Evolutionary conservation across 2,329 filamentous ascomycete genomes (phyloP), one percentile per base, ranked within the genome.

Genomic region (Grosmannia huntii): DNA sequence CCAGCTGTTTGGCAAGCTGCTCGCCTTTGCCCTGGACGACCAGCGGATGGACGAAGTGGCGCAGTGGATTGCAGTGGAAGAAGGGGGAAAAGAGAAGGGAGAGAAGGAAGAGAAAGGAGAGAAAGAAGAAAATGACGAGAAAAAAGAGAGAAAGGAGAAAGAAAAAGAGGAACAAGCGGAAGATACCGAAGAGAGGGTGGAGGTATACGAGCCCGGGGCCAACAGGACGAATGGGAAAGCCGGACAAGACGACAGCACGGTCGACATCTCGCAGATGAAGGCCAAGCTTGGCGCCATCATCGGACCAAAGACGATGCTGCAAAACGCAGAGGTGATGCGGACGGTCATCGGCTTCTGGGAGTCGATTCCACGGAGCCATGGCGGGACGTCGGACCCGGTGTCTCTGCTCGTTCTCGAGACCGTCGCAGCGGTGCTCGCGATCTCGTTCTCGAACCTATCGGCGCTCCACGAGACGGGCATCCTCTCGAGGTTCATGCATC

Each of bases 11-110:
- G 90, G 90, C 31, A 85, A 86, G 64, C 79, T 96, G 10, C 77
- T 96, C 55, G 82, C 88, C 5, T 92, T 95, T 71, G 85, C 87
- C 1, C 72, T 95, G 55, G 87, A 90, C 58, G 87, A 95, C 68
- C 84, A 90, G 66, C 81, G 84, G 51, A 76, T 92, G 60, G 82
- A 86, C 57, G 75, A 81, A 58, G 75, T 94, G 54, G 94, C 89
- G 68, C 75, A 80, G 61, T 74, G 75, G 14, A 71, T 77, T 50
- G 21, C 46, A 19, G 16, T 27, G 27, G n/a, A 21, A 2, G 53
- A 51, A n/a, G 21, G n/a, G 5, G 11, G 19, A 12, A n/a, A 38
- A 16, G 31, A 52, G 4, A n/a, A 31, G 5, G 27, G 2, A 19
- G 27, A 31, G 21, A 41, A 25, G 1, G 44, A 21, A 23, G 31